Conservation (phyloP, 2,329 filamentous ascomycete genomes). For the Neodidymelliopsis sp. region DNA sequence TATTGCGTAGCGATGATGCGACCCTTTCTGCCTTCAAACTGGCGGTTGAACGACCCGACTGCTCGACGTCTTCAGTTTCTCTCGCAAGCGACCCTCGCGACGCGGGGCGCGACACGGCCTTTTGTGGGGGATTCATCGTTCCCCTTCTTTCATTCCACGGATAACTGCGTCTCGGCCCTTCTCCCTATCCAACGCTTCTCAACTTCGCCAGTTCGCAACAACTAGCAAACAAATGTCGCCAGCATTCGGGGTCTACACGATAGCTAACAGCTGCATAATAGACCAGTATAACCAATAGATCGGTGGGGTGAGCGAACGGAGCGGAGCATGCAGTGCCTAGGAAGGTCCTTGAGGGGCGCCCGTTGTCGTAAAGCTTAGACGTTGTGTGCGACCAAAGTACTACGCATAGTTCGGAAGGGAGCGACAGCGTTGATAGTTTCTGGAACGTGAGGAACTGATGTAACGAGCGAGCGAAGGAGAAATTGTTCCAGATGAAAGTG, state of each 20-base stretch:
- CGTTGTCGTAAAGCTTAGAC: conserved; percentile 4
- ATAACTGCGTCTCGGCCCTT: conserved; percentile 16
- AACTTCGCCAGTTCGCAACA: background rate
- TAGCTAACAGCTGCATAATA: background rate
- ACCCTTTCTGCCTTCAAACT: conserved; percentile 32
- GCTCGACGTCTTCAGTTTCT: conserved; percentile 23
- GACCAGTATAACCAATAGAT: background rate
- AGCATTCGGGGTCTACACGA: background rate
- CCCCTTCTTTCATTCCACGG: conserved; percentile 16
- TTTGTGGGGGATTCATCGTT: conserved; percentile 33
- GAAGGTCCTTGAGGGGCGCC: conserved; percentile 1
- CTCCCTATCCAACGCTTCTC: conserved; percentile 2
- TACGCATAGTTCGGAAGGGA: conserved; percentile 8
- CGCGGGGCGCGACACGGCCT: conserved; percentile 27
- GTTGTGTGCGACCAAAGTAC: conserved; percentile 6
- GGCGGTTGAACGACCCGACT: conserved; percentile 31
- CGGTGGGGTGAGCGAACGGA: background rate
- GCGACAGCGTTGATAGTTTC: background rate
- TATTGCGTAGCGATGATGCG: conserved; percentile 26
- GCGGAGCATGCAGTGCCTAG: conserved; percentile 1
- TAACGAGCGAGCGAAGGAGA: conserved; percentile 24
- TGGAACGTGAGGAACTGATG: conserved; percentile 1
- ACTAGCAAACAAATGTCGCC: background rate
- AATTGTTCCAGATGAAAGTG: conserved; percentile 7
- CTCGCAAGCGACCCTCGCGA: conserved; percentile 18